Base-by-base conservation (phyloP, 495 filamentous ascomycete species). In the Zalerion maritima region DNA sequence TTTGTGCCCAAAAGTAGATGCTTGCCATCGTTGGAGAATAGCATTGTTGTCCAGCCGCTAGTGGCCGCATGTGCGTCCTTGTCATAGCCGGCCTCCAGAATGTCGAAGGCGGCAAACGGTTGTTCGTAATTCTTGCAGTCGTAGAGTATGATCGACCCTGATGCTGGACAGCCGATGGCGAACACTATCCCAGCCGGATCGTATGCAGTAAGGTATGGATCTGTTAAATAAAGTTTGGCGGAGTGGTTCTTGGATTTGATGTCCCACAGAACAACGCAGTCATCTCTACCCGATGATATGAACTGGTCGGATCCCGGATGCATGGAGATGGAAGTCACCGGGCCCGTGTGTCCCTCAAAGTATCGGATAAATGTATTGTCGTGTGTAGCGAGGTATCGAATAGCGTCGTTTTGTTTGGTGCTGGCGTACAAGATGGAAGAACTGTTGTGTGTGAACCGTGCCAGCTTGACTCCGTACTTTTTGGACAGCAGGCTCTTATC, bases 21-120 rank as follows among this genome's bases (percentile, higher is more conserved):
- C 46, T 92, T 91, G 0, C 89, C 89, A 46, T 97, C 87, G 46
- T 96, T 96, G 28, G 79, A 80, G 47, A 97, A 96, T 36, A 92
- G 81, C 14, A 97, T 59, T 27, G 75, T 78, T 2, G 76, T 89
- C 85, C 87, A 96, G 11, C 52, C 65, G 41, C 54, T 73, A 54
- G 55, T 73, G 3, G 40, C 32, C 6, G 43, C 27, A 2, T 48
- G 38, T 2, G 46, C 11, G 11, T 62, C 55, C 10, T 55, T 47
- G 2, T 38, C 38, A 3, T 32, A 37, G 9, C 54, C 43, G 0
- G 44, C 43, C 20, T 67, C 62, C 0, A 72, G 47, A 14, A 91
- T 57, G 41, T 94, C 85, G 43, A 96, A 91, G 18, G 71, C 81
- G 7, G 75, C 64, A 41, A 99, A 91, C 0, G 91, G 91, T 43